Conservation (phyloP, 306 rosid species). For the Prunus kanzakura region DNA sequence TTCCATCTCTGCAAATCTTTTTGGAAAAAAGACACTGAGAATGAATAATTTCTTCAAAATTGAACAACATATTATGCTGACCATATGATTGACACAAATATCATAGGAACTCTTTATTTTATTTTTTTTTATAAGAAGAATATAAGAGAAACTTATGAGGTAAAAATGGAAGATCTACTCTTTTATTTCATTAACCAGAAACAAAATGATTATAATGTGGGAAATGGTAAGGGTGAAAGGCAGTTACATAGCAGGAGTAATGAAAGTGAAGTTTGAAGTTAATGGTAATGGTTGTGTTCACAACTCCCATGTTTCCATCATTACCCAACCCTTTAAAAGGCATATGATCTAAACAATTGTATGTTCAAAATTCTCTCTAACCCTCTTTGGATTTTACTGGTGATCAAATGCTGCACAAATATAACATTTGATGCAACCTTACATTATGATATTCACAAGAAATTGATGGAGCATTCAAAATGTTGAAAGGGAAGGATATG, state of each 20-base stretch:
- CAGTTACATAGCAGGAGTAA: not conserved
- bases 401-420: constrained; percentile 6
- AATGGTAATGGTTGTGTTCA: not conserved
- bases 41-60: constrained; percentile 23
- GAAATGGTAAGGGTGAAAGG: not conserved
- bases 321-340: not conserved
- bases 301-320: not conserved
- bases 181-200: not conserved
- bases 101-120: not conserved
- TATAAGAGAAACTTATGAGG: not conserved
- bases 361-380: not conserved
- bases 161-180: not conserved
- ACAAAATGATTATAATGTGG: not conserved
- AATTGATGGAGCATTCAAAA: constrained; percentile 32
- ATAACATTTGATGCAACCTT: not conserved
- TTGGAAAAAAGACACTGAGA: constrained; percentile 10
- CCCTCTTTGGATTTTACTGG: not conserved
- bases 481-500: constrained; percentile 15
- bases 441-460: constrained; percentile 24
- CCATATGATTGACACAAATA: constrained; percentile 33
- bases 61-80: constrained; percentile 11
- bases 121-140: not conserved
- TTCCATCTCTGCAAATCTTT: constrained; percentile 91
- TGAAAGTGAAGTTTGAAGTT: not conserved
- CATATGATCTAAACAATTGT: not conserved